Percentiles rank a stretch among this genome's conserved stretches.
phyloP scores from a whole-genome alignment of 352 stramenopile species.

The Globisporangium cederbergense region DNA sequence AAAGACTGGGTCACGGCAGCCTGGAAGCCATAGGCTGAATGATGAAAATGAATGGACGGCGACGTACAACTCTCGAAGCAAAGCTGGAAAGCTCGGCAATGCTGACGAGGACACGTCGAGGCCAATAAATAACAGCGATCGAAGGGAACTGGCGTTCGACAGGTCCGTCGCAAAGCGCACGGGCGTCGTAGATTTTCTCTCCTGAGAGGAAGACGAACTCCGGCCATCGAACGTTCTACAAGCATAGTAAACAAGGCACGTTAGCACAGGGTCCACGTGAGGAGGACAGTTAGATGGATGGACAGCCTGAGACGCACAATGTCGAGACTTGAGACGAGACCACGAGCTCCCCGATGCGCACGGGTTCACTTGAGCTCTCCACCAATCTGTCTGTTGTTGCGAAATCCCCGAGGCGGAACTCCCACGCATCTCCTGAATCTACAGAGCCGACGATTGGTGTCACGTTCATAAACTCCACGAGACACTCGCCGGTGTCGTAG shows the following conservation, averaged over 20 bases:
- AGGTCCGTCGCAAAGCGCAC: constrained; percentile 5
- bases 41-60: background rate
- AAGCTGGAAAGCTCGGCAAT: constrained; percentile 22
- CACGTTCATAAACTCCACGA: constrained; percentile 11
- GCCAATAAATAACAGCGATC: constrained; percentile 30
- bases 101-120: constrained; percentile 24
- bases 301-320: background rate
- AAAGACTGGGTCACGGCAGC: background rate
- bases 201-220: background rate
- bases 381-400: background rate
- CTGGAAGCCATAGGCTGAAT: background rate
- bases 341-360: constrained; percentile 1
- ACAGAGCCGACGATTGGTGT: background rate
- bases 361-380: background rate
- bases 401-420: background rate
- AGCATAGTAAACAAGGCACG: background rate
- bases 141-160: constrained; percentile 5
- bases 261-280: background rate
- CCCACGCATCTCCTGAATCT: background rate
- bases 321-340: background rate
- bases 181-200: background rate
- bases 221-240: constrained; percentile 10
- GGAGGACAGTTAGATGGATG: background rate
- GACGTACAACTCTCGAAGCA: constrained; percentile 20
- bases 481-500: constrained; percentile 3